Base-by-base conservation (phyloP, 164 flowering plant genomes). In the Stephania yunnanensis region DNA sequence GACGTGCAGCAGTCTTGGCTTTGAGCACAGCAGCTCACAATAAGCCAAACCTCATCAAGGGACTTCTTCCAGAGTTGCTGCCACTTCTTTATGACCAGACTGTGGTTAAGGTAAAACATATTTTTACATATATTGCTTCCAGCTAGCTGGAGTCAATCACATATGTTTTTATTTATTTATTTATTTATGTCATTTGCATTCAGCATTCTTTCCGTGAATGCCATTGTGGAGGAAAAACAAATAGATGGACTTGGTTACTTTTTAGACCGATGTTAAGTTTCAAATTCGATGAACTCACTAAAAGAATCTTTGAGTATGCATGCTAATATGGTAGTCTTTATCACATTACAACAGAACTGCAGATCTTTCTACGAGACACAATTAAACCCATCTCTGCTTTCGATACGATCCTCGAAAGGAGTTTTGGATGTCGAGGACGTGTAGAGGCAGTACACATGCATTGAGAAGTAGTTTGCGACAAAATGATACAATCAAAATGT, bases 81-180 rank as follows among this genome's bases (percentile, higher is more conserved):
- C 99, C 99, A 19, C 98, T 92, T 81, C 89, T 96, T 15, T 96
- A 96, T 81, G 97, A 96, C 82, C 99, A 96, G 82, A 92, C 97
- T 52, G 83, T 92, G 72, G 92, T 96, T 70, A 96, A 96, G 98
- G 99, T 94, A 82, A 83, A 31, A 29, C 44, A n/a, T 22, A 63
- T 36, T 36, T 36, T 36, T 36, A 36, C 4, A 36, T 36, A 36
- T 36, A 1, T 36, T 36, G 42, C 42, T 36, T 36, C 42, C 4
- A 2, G 42, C 42, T 36, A 2, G 42, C 42, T 4, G 42, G 42
- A 36, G 42, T 36, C 42, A 36, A 48, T 48, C 10, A 8, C 15
- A 50, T 50, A 10, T 11, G 55, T 50, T 50, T 50, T 15, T 50
- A 3, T 50, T 15, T 50, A 10, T 9, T 9, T 50, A 50, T 50